Percentiles rank a stretch among this genome's conserved stretches.
Evolutionary conservation across 2,329 filamentous ascomycete species (phyloP).

Genomic region (Ophiostoma australiae): DNA sequence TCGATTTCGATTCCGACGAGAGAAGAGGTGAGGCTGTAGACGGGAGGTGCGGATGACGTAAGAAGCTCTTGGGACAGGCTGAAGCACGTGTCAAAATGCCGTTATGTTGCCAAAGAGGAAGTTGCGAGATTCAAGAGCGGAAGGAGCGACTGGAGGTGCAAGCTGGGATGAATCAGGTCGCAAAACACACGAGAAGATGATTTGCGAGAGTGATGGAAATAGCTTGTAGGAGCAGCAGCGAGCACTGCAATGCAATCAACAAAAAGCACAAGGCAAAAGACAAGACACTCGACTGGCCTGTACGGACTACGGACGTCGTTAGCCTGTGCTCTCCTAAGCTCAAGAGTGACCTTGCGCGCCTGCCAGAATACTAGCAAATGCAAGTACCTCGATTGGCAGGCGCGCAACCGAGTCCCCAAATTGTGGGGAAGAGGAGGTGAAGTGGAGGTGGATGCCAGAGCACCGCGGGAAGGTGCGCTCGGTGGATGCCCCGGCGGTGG

Average conservation of each 20-base stretch:
- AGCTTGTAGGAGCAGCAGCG: neutral
- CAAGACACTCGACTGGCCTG: neutral
- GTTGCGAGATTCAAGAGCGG: neutral
- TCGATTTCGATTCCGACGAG: too few relatives aligned
- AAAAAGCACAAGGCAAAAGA: neutral
- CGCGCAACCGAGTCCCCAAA: neutral
- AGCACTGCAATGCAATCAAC: neutral
- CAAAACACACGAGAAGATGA: neutral
- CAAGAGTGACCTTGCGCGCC: neutral
- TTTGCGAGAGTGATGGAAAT: neutral
- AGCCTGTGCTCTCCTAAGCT: constrained; percentile 4
- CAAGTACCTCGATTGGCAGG: neutral
- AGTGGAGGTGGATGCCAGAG: constrained; percentile 1
- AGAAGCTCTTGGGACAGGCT: neutral
- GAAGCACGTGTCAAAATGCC: constrained; percentile 5
- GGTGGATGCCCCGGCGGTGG: neutral
- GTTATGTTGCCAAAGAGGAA: neutral
- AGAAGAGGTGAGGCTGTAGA: constrained; percentile 9
- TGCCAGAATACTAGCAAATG: neutral
- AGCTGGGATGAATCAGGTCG: neutral
- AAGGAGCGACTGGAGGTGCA: neutral
- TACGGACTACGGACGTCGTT: neutral
- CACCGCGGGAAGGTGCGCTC: constrained; percentile 2
- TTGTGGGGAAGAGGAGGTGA: constrained; percentile 10
- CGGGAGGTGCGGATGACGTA: neutral